Evolutionary conservation across 2,329 filamentous ascomycete genomes (phyloP).

Genomic region (Dothistroma septosporum): DNA sequence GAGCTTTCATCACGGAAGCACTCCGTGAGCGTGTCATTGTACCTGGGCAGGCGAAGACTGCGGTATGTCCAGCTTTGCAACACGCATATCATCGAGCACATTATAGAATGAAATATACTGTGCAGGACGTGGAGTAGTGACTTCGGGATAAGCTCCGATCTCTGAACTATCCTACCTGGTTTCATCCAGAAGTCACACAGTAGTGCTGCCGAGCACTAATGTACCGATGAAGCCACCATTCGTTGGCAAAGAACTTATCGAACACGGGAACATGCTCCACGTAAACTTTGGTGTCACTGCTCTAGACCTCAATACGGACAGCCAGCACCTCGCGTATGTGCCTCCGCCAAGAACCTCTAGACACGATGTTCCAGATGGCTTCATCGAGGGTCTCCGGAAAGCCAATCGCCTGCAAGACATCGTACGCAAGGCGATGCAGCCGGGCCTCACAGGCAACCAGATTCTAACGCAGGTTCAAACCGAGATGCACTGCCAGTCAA

Average conservation of each 20-base stretch:
- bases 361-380: slow-evolving; percentile 12
- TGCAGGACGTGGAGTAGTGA: slow-evolving; percentile 22
- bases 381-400: slow-evolving; percentile 14
- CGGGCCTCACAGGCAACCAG: slow-evolving; percentile 15
- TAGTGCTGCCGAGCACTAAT: slow-evolving; percentile 7
- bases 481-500: slow-evolving; percentile 8
- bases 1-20: slow-evolving; percentile 19
- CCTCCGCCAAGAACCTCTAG: slow-evolving; percentile 11
- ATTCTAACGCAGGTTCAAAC: slow-evolving; percentile 13
- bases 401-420: slow-evolving; percentile 22
- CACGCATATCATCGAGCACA: not conserved
- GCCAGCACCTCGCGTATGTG: slow-evolving; percentile 23
- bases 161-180: slow-evolving; percentile 23
- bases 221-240: not conserved
- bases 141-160: slow-evolving; percentile 20
- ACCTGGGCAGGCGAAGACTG: slow-evolving; percentile 16
- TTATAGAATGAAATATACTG: not conserved
- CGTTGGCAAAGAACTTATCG: not conserved
- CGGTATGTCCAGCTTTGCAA: not conserved
- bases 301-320: slow-evolving; percentile 22
- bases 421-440: slow-evolving; percentile 16
- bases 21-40: slow-evolving; percentile 17
- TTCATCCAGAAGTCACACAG: slow-evolving; percentile 19
- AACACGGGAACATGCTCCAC: slow-evolving; percentile 19
- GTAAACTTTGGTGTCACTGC: slow-evolving; percentile 23